Base-by-base conservation (phyloP, 352 stramenopile species). In the Pythium brachiatum region DNA sequence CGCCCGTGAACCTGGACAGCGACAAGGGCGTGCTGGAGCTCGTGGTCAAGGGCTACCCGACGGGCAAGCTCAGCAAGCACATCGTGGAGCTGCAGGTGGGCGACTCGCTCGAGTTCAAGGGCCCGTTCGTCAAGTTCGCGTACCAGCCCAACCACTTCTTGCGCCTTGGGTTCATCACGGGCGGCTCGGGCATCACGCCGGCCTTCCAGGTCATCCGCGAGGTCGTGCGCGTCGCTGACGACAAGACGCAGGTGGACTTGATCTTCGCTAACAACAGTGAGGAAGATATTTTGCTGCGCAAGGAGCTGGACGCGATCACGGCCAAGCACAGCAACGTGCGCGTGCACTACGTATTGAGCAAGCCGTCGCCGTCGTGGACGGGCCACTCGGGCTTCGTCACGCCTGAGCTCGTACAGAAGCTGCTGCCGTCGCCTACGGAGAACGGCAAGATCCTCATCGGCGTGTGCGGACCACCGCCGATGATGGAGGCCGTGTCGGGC, bases 61-160 rank as follows among this genome's bases (percentile, higher is more conserved):
- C 74, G 23, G 89, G 89, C 54, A 83, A 89, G 60, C 76, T 97
- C 46, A 94, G 84, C 60, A 87, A 86, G 63, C 83, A 96, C 70
- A 88, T 97, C 25, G 70, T 83, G 48, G 62, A 75, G 27, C 72
- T 96, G 15, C 76, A 93, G 52, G 72, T 81, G 25, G 89, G 89
- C 32, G 89, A 96, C 62, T 66, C 73, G 57, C 70, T 97, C 31
- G 80, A 85, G 46, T 85, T 96, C 69, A 97, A 97, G 73, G 89
- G 89, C 11, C 89, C 89, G 21, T 87, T 95, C 59, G 54, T 81
- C 53, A 97, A 96, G 71, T 88, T 97, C 34, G 58, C 78, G 44
- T 95, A 96, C 78, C 81, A 80, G 69, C 71, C 87, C 43, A 95
- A 95, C 72, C 70, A 85, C 55, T 91, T 82, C 66, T 90, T 89